These are phyloP conservation scores for Exophiala sp. DNA, from an alignment of 2,329 filamentous ascomycete species.

Conservation along the genomic window DNA sequence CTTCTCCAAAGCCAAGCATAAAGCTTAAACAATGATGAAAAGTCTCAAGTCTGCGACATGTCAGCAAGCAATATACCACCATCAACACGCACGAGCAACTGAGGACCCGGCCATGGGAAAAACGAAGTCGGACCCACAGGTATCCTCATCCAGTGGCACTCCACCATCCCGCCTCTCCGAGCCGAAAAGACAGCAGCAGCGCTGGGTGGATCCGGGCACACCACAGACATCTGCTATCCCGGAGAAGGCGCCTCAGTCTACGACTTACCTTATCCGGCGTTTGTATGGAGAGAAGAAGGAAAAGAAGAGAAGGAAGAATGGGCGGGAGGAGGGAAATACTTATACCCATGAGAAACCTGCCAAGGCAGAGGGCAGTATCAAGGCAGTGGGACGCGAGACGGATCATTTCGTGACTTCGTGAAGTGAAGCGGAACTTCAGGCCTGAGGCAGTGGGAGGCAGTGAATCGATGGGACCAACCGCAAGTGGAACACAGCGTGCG, in stretches of 20 bases:
- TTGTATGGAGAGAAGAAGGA: not conserved
- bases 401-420: not conserved
- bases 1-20: slow-evolving; percentile 22
- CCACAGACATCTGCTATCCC: not conserved
- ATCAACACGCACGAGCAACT: not conserved
- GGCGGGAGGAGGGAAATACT: not conserved
- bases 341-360: not conserved
- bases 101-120: slow-evolving; percentile 1
- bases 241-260: slow-evolving; percentile 11
- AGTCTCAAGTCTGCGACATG: slow-evolving; percentile 3
- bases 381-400: not conserved
- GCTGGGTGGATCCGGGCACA: not conserved
- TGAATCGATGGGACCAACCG: no score
- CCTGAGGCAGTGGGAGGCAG: no score
- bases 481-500: no score
- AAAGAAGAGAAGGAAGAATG: not conserved
- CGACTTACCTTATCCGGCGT: slow-evolving; percentile 1
- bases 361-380: not conserved
- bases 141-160: not conserved
- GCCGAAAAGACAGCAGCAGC: not conserved
- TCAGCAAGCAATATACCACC: not conserved
- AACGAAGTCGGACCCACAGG: not conserved
- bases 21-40: slow-evolving; percentile 24
- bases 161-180: slow-evolving; percentile 1
- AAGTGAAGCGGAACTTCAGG: no score